phyloP scores from a whole-genome alignment of 345 rosid species.

The Corymbia maculata region DNA sequence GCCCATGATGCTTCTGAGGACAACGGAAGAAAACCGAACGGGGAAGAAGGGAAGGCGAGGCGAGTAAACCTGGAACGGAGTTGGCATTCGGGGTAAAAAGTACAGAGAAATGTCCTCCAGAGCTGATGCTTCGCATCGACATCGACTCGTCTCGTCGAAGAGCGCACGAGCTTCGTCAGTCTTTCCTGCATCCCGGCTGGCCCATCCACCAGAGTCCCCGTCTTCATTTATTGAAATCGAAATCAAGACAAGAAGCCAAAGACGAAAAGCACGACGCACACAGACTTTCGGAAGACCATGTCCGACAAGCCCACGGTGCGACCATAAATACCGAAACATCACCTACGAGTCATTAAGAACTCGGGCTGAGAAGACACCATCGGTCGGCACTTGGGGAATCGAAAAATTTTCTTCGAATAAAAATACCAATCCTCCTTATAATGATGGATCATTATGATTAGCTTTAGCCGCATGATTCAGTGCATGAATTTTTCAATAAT shows the following conservation, averaged over 20 bases:
- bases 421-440: background rate
- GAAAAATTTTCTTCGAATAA: rapidly evolving
- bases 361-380: too few relatives aligned
- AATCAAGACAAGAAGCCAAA: background rate
- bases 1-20: background rate
- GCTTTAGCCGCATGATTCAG: background rate
- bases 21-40: background rate
- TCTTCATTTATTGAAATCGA: background rate
- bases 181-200: background rate
- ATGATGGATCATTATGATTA: background rate
- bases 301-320: rapidly evolving
- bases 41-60: background rate
- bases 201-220: background rate
- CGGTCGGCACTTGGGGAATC: background rate
- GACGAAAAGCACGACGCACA: too few relatives aligned
- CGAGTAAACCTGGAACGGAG: background rate
- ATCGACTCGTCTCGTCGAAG: background rate
- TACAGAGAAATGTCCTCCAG: background rate
- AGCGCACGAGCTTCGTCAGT: background rate
- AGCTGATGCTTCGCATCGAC: background rate
- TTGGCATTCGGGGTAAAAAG: too few relatives aligned
- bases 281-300: background rate
- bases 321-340: background rate
- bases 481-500: background rate
- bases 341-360: background rate